Evolutionary conservation across 176 grass and related monocot species (phyloP), one percentile per base, ranked within the genome.

Genomic region (Bonia amplexicaulis): DNA sequence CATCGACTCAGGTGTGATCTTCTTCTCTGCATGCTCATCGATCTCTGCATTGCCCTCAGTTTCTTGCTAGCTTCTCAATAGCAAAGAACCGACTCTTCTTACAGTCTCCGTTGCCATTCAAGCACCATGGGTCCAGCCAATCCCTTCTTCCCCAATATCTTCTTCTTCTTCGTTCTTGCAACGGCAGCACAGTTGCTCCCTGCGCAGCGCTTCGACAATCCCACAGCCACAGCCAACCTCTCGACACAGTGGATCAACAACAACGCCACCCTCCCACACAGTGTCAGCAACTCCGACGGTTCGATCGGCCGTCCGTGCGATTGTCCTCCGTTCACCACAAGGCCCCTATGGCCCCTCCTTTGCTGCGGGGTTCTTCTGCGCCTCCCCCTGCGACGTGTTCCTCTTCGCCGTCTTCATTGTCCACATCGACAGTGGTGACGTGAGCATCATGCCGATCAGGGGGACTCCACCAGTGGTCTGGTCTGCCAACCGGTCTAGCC

Each of bases 401-500:
- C 49, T 88, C 70, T 91, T 91, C 0, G 69, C 71, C 5, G 44
- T 88, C 57, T 91, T 85, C 85, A 55, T 88, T 13, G 9, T 81
- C 14, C 40, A 69, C 64, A 74, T 44, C 74, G 31, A 33, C 31
- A 33, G 31, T 33, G 31, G 31, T 31, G 2, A 31, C 2, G 31
- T 31, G 31, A 3, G 31, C 31, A 31, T 31, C 15, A 53, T 86
- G 2, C 11, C 16, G 6, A 25, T 3, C 6, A 78, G 4, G 1
- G 84, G 76, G 0, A 40, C 53, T 22, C 84, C 67, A 0, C 63
- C 73, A 51, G 72, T 85, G 22, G 72, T 92, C 51, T 92, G 90
- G 86, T 92, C 86, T 1, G 90, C 90, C 49, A 92, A 92, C 66
- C 65, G 66, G 0, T 2, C 13, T 4, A 46, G 11, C 45, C 77